Evolutionary conservation across 176 grass and related monocot species (phyloP).

Genomic region (Oryza officinalis): DNA sequence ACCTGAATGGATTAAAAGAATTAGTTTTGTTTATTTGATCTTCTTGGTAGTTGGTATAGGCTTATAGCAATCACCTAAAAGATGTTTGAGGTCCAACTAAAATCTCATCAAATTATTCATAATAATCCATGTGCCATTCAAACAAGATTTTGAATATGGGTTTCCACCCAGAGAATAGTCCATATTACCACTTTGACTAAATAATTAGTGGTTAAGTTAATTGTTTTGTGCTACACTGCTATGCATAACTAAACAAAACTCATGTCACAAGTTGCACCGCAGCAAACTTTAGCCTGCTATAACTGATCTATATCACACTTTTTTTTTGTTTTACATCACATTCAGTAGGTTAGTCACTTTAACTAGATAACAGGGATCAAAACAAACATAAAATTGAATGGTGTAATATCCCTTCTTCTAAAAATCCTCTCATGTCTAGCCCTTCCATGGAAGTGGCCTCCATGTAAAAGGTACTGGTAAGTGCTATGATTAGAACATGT

Average conservation of each 20-base stretch:
- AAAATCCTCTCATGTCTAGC: background rate
- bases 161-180: background rate
- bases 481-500: no score
- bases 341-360: background rate
- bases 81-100: conserved; percentile 1
- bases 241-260: background rate
- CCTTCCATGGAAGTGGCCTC: background rate
- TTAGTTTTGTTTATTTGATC: background rate
- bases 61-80: conserved; percentile 24
- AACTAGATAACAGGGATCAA: background rate
- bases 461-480: background rate
- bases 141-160: conserved; percentile 7
- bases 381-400: background rate
- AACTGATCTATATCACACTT: background rate
- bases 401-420: background rate
- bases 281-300: background rate
- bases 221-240: conserved; percentile 3
- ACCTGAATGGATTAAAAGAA: background rate
- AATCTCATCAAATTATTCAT: conserved; percentile 16
- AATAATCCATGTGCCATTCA: background rate
- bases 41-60: conserved; percentile 12
- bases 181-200: background rate
- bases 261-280: background rate
- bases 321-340: background rate
- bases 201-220: conserved; percentile 8